These are phyloP conservation scores for Globisporangium nagaii DNA, from an alignment of 352 stramenopile species.

Conservation along the genomic window DNA sequence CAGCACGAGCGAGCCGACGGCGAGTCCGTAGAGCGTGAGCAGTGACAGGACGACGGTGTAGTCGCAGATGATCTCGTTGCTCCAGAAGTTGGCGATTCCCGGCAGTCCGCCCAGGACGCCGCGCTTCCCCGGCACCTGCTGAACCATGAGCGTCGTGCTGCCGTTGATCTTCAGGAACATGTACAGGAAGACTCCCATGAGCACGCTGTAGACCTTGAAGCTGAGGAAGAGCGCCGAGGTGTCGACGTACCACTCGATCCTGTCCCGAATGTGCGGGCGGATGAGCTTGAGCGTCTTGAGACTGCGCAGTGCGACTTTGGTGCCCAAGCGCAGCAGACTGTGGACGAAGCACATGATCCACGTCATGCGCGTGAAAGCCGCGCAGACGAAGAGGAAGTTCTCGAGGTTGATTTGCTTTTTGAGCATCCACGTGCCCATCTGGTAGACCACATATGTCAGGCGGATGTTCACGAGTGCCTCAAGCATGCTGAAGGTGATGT, in stretches of 20 bases:
- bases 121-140: constrained; percentile 18
- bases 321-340: not conserved
- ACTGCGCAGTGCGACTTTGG: not conserved
- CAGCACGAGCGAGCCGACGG: constrained; percentile 22
- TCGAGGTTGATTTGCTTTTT: constrained; percentile 16
- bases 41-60: constrained; percentile 40
- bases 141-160: constrained; percentile 39
- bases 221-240: constrained; percentile 15
- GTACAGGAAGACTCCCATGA: constrained; percentile 17
- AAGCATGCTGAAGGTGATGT: constrained; percentile 30
- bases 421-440: constrained; percentile 30
- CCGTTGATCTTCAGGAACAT: constrained; percentile 28
- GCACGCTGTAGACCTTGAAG: constrained; percentile 28
- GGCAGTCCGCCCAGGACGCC: constrained; percentile 30
- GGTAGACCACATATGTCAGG: constrained; percentile 25
- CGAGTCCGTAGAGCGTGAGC: constrained; percentile 35
- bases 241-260: constrained; percentile 19
- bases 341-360: constrained; percentile 22
- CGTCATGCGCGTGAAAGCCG: constrained; percentile 23
- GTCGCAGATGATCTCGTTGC: constrained; percentile 51
- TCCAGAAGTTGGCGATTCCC: constrained; percentile 36
- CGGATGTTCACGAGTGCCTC: constrained; percentile 25
- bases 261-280: not conserved
- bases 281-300: constrained; percentile 4
- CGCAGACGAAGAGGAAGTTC: constrained; percentile 33